Evolutionary conservation across 169 alveolate genomes (phyloP), one percentile per base, ranked within the genome.

Genomic region (Babesia sp.): DNA sequence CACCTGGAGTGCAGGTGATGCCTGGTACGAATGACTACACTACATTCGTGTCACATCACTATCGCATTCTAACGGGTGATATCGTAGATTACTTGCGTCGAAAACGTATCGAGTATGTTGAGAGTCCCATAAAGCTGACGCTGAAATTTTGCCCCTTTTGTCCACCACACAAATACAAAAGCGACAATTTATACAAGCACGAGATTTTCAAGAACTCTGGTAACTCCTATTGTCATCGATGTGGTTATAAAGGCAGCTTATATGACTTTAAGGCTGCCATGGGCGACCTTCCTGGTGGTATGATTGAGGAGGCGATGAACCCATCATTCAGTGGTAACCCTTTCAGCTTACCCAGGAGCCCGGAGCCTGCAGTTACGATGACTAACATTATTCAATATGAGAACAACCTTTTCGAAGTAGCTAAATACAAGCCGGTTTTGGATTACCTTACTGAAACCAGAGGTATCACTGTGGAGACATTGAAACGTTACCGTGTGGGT

Each of bases 191-290:
- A 71, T 90, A 69, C 61, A 91, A 91, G 61, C 92, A 90, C 39
- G 93, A 90, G 48, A 85, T 91, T 57, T 91, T 91, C 83, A 91
- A 87, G 53, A 90, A 90, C 61, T 83, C 94, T 12, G 95, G 95
- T 26, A 91, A 91, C 61, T 90, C 91, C 57, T 91, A 87, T 66
- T 91, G 95, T 60, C 94, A 90, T 75, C 55, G 95, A 26, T 94
- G 97, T 59, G 93, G 94, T 41, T 74, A 55, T 64, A 86, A 82
- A 57, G 97, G 97, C 29, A 82, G 92, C 45, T 82, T 94, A 85
- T 94, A 85, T 71, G 95, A 90, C 74, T 91, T 94, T 72, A 94
- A 93, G 81, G 86, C 85, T 29, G 79, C 81, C 39, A 85, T 91
- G 84, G 93, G 94, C 18, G 96, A 86, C 83, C 63, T 86, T 3